phyloP scores from a whole-genome alignment of 805 yeast species.

The Saccharomyces paradoxus region DNA sequence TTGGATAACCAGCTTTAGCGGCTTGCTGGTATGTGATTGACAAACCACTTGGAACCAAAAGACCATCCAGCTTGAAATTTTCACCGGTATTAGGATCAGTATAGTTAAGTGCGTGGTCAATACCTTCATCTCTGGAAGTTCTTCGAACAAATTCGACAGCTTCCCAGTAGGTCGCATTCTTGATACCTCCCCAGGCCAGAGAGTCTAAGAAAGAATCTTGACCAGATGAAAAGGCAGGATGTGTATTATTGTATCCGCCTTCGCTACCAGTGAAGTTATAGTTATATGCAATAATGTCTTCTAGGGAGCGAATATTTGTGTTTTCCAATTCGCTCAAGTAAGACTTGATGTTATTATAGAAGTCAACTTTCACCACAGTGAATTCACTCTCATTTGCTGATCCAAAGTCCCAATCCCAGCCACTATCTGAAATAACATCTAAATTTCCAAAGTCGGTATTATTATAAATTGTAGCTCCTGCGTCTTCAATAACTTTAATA shows the following conservation, averaged over 20 bases:
- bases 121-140: constrained; percentile 28
- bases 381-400: constrained; percentile 25
- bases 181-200: constrained; percentile 21
- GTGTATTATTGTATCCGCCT: constrained; percentile 18
- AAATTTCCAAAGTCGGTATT: constrained; percentile 23
- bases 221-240: constrained; percentile 26
- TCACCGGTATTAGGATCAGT: constrained; percentile 22
- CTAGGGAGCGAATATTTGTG: constrained; percentile 19
- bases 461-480: constrained; percentile 26
- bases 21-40: constrained; percentile 26
- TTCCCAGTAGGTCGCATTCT: constrained; percentile 26
- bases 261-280: constrained; percentile 20
- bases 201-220: constrained; percentile 26
- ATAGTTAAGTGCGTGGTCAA: constrained; percentile 26
- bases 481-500: constrained; percentile 15
- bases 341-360: constrained; percentile 22
- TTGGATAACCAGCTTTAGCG: constrained; percentile 28
- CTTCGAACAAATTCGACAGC: constrained; percentile 25
- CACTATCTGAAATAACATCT: constrained; percentile 23
- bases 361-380: constrained; percentile 27
- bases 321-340: constrained; percentile 21
- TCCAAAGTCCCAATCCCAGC: constrained; percentile 29
- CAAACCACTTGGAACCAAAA: constrained; percentile 18
- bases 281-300: constrained; percentile 25
- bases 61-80: constrained; percentile 21